Conservation (phyloP, 164 flowering plant genomes). For the Platanus orientalis region DNA sequence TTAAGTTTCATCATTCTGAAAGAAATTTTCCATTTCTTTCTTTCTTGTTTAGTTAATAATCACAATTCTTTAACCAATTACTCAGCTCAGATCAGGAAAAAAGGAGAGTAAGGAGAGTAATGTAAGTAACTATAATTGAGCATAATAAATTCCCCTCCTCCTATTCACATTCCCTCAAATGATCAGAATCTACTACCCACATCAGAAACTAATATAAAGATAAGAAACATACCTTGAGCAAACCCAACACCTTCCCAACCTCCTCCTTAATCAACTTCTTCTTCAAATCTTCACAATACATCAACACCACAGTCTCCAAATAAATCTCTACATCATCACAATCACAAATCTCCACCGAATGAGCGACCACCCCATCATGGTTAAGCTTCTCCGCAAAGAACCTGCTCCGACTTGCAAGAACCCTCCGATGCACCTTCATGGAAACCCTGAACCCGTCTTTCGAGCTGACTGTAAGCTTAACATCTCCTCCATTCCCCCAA, state of each 20-base stretch:
- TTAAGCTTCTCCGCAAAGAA: constrained; percentile 71
- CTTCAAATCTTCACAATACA: constrained; percentile 78
- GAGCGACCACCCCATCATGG: constrained; percentile 31
- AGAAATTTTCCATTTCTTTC: background rate
- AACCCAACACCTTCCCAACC: constrained; percentile 55
- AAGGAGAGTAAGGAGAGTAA: too few relatives aligned
- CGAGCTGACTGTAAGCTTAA: constrained; percentile 61
- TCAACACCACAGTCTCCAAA: constrained; percentile 74
- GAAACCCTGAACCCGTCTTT: constrained; percentile 53
- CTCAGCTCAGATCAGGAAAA: background rate
- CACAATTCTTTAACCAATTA: too few relatives aligned
- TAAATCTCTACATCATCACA: constrained; percentile 88
- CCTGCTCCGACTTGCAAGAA: constrained; percentile 53
- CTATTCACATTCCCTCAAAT: too few relatives aligned
- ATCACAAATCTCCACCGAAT: constrained; percentile 80
- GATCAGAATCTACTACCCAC: too few relatives aligned
- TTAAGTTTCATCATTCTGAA: too few relatives aligned
- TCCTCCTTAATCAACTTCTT: constrained; percentile 58
- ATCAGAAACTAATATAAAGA: too few relatives aligned
- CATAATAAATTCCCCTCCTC: too few relatives aligned
- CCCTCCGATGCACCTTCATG: constrained; percentile 68
- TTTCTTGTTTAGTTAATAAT: background rate
- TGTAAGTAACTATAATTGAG: background rate
- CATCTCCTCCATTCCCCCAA: constrained; percentile 47
- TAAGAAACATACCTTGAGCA: constrained; percentile 62